Evolutionary conservation across 2,329 filamentous ascomycete species (phyloP), one percentile per base, ranked within the genome.

Genomic region (Thyridium curvatum): DNA sequence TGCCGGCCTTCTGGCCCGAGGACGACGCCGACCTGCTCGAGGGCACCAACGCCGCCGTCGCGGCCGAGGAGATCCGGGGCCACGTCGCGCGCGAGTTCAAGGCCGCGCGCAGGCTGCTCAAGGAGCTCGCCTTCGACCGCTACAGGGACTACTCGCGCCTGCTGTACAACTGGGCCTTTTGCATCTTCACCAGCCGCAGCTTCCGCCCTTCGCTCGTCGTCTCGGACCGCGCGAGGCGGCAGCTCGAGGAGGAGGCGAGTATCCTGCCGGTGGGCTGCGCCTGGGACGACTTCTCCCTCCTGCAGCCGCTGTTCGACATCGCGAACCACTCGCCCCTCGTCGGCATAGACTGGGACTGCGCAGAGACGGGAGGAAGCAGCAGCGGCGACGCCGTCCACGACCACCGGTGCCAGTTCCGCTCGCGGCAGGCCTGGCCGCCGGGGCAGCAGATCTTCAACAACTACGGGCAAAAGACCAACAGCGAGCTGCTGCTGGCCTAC

Each of bases 391-490:
- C 21, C 21, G 10, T 10, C n/a, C n/a, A n/a, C 48, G 4, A 46
- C 47, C n/a, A 28, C 12, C 34, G 46, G 15, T 78, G 72, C 42
- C 58, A 54, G 8, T 62, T 81, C 9, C 52, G 56, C 13, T 65
- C 68, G 8, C 54, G 52, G 14, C 61, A 65, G 40, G 43, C 48
- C 2, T 71, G 80, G 48, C 35, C 46, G 4, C 60, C 74, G 0
- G 77, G 79, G 0, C 57, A 75, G 21, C 74, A 79, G 47, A 58
- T 79, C 17, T 81, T 70, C 51, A 86, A 86, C 62, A 87, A 86
- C 55, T 89, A 89, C 52, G 84, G 84, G 21, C 57, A 65, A 52
- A 85, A 86, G 58, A 85, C 82, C 7, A 89, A 88, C 50, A 82
- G 81, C 42, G 82, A 86, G 60, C 62, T 84, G 17, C 65, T 84